Evolutionary conservation across 768 basidiomycete genomes (phyloP), one percentile per base, ranked within the genome.

Genomic region (Tricholoma bakamatsutake): DNA sequence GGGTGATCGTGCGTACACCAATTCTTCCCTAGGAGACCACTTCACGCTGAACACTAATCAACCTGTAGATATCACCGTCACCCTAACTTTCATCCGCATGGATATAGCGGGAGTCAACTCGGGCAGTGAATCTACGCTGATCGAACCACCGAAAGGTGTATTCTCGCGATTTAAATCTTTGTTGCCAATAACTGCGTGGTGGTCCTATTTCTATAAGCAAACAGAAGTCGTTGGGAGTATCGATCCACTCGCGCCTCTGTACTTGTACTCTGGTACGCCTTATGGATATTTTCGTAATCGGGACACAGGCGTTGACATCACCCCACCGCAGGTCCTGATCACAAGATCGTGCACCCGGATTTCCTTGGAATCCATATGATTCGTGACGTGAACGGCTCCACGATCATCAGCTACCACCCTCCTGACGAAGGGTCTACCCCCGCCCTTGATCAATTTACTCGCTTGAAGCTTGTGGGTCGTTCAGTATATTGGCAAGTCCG

Each of bases 81-180:
- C 77, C 1, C 64, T 85, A 37, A 80, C 80, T 5, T 85, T 83
- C 62, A 65, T 83, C 27, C 77, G 79, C 12, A 71, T 74, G 3
- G 55, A 48, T 15, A 0, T 3, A 18, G 2, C 7, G 18, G 2
- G n/a, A n/a, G n/a, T n/a, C n/a, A n/a, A n/a, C n/a, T n/a, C n/a
- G n/a, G n/a, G n/a, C n/a, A n/a, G n/a, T n/a, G n/a, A n/a, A 1
- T 18, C 6, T 21, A 10, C 17, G 17, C 40, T 1, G 4, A 21
- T 9, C 18, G 6, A 18, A 21, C 17, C 21, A 18, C 17, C 55
- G 55, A 6, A 50, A 53, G 18, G 59, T 60, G 2, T 18, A 35
- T 59, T 9, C 58, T 58, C 59, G 17, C 52, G 57, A 34, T 27
- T 42, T 35, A 15, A 11, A n/a, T 31, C 11, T 18, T 42, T 42